Evolutionary conservation across 2,329 filamentous ascomycete genomes (phyloP), one percentile per base, ranked within the genome.

Genomic region (Fusarium xyrophilum): DNA sequence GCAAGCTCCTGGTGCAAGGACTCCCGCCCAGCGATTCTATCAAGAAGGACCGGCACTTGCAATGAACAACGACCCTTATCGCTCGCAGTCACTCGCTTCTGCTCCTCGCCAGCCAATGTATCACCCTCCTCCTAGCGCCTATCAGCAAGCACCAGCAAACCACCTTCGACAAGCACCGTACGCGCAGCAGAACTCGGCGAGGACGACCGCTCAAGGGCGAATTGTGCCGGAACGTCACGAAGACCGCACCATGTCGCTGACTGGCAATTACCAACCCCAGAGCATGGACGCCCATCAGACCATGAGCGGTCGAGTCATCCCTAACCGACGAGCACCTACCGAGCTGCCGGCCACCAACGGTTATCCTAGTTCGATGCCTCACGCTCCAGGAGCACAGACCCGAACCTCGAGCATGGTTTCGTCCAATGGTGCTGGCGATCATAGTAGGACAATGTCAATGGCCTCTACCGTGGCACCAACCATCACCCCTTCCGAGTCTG

Each of bases 241-340:
- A 74, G 95, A 98, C 79, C 88, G 96, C 60, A 90, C 96, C 67
- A 98, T 98, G 96, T 97, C 95, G 46, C 91, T 99, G 90, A 96
- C 91, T 8, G 93, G 92, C 13, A 92, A 78, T 23, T 84, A 82
- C 63, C 77, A 93, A 71, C 85, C 90, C 6, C 85, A 91, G 56
- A 93, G 96, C 72, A 86, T 87, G 64, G 91, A 92, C 74, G 84
- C 93, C 44, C 91, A 96, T 78, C 95, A 97, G 79, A 97, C 94
- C 9, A 96, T 95, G 88, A 97, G 92, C 76, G 96, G 96, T 48
- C 88, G 96, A 70, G 86, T 97, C 23, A 97, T 99, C 70, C 96
- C 96, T 5, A 92, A 90, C 74, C 86, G 79, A 84, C 82, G 81
- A 74, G 82, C 78, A 60, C 83, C 78, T 61, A 78, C 76, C 60